A percentile compares a stretch with the other conserved stretches of the same genome.
Evolutionary conservation across 176 grass and related monocot genomes (phyloP).

Genomic region (Avena eriantha): DNA sequence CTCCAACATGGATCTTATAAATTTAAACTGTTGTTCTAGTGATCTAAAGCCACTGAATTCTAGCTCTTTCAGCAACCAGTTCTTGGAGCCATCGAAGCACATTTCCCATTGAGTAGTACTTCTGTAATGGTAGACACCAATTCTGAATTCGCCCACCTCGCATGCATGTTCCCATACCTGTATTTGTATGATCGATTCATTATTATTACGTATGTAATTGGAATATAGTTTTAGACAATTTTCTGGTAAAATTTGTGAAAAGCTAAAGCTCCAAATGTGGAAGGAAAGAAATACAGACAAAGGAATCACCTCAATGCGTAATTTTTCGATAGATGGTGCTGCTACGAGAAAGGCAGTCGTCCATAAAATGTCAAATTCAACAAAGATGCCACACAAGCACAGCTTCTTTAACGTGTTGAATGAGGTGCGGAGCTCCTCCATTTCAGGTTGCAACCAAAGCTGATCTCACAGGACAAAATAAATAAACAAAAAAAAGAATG

Average conservation of each 20-base stretch:
- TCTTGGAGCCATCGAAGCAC: background rate
- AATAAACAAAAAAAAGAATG: background rate
- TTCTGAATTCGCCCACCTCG: background rate
- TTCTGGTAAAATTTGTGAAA: background rate
- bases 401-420: too few species aligned
- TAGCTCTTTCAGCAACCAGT: background rate
- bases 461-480: background rate
- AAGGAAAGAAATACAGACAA: background rate
- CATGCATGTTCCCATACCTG: background rate
- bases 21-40: background rate
- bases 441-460: background rate
- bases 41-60: background rate
- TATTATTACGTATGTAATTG: background rate
- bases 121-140: background rate
- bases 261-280: background rate
- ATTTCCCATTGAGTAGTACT: background rate
- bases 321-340: background rate
- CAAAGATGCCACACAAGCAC: too few species aligned
- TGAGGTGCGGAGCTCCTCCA: background rate
- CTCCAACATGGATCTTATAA: background rate
- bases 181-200: background rate
- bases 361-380: constrained; percentile 2
- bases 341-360: background rate
- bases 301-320: background rate
- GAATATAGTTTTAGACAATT: background rate